Evolutionary conservation across 2,329 filamentous ascomycete genomes (phyloP).

Genomic region (Fusarium oligoseptatum): DNA sequence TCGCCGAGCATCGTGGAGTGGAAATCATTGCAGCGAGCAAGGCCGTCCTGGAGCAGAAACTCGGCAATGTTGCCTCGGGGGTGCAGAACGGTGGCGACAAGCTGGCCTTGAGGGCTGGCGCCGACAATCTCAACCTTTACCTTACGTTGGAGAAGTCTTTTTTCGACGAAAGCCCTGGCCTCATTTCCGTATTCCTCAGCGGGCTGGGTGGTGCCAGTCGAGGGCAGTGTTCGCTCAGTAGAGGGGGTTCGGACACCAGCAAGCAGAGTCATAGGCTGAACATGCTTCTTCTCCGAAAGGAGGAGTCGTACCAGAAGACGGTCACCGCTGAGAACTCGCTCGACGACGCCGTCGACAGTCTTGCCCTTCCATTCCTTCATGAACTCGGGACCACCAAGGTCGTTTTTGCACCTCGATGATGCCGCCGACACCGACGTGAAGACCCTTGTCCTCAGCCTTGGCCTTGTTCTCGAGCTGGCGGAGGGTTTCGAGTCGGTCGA

Average conservation of each 20-base stretch:
- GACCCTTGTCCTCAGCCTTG: conserved; percentile 81
- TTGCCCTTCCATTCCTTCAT: conserved; percentile 88
- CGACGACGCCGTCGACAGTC: conserved; percentile 86
- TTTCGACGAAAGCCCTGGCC: conserved; percentile 88
- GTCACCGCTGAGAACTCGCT: conserved; percentile 92
- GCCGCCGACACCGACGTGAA: conserved; percentile 78
- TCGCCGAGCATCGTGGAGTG: conserved; percentile 92
- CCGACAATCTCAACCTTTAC: conserved; percentile 88
- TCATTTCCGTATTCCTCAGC: conserved; percentile 93
- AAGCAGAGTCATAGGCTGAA: conserved; percentile 88
- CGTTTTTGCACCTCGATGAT: conserved; percentile 85
- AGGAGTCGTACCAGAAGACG: conserved; percentile 87
- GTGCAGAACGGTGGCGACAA: conserved; percentile 90
- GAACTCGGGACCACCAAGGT: conserved; percentile 84
- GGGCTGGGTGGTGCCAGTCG: conserved; percentile 83
- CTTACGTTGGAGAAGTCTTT: conserved; percentile 85
- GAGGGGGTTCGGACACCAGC: conserved; percentile 90
- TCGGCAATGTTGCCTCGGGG: conserved; percentile 93
- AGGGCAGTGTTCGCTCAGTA: conserved; percentile 85
- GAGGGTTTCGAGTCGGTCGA: conserved; percentile 80
- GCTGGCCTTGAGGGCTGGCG: conserved; percentile 87
- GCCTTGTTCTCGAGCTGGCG: conserved; percentile 83
- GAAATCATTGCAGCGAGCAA: conserved; percentile 94
- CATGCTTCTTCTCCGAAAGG: conserved; percentile 84
- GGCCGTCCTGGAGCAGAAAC: conserved; percentile 88